Conservation (phyloP, 169 alveolate species). For the Cryptosporidium xiaoi region DNA sequence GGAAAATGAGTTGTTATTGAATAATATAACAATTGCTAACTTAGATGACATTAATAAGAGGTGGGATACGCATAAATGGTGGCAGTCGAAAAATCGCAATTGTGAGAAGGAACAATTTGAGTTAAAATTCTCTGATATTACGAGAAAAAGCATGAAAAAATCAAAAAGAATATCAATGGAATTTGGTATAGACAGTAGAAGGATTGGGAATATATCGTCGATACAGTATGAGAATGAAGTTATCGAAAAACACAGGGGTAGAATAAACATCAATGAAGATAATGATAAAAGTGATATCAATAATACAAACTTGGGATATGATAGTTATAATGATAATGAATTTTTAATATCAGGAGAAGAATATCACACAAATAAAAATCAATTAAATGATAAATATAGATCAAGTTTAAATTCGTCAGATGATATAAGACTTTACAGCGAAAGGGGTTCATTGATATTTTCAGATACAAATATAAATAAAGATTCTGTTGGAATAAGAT, state of each 20-base stretch:
- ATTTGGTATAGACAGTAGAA: background rate
- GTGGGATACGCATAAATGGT: constrained; percentile 59
- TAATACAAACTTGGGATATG: constrained; percentile 32
- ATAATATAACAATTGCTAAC: background rate
- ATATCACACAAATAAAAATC: constrained; percentile 7
- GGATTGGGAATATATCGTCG: background rate
- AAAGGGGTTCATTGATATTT: constrained; percentile 29
- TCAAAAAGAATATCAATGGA: constrained; percentile 4
- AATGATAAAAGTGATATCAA: too few relatives aligned
- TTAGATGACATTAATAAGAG: constrained; percentile 6
- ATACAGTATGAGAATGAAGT: background rate
- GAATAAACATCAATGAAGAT: background rate
- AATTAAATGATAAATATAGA: background rate
- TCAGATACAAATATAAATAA: constrained; percentile 10
- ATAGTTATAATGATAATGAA: background rate
- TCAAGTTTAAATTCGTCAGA: constrained; percentile 37
- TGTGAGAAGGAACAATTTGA: constrained; percentile 10
- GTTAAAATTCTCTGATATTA: background rate
- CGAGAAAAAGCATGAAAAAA: background rate
- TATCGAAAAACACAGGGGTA: constrained; percentile 56
- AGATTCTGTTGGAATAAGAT: constrained; percentile 16
- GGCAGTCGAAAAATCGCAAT: constrained; percentile 16
- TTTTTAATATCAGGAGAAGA: background rate
- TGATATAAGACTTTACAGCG: constrained; percentile 15
- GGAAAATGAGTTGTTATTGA: background rate